Base-by-base conservation (phyloP, 495 filamentous ascomycete species). In the Trypethelium eluteriae region DNA sequence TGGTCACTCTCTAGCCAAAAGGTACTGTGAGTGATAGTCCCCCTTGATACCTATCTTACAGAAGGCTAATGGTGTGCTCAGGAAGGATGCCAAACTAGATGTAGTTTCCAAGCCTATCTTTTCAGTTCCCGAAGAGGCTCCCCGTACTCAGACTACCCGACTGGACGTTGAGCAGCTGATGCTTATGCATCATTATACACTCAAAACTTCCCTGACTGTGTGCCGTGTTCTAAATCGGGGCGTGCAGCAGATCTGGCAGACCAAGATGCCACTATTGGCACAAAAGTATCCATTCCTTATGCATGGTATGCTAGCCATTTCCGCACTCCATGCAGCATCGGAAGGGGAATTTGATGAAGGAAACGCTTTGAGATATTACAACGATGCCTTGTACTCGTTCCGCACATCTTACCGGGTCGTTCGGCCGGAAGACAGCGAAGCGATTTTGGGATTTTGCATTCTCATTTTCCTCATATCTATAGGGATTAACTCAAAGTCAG, bases 131-230 rank as follows among this genome's bases (percentile, higher is more conserved):
- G 18, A n/a, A 53, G 12, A 25, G 10, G 49, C 49, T 25, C 5
- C 9, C 49, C 2, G 18, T 16, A n/a, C 49, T 25, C 49, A 53
- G 16, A 44, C 41, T 7, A 9, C 49, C 11, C 5, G n/a, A 5
- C 11, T 53, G 5, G 18, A 53, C 18, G 18, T 18, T 18, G 49
- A 53, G 49, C 49, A 53, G 49, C 49, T 53, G n/a, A 53, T 53
- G 49, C 49, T 53, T 5, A 53, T 53, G 49, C 49, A 53, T 53
- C 49, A 18, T n/a, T 53, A 53, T 53, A 53, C n/a, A n/a, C 49
- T 16, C 5, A 53, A 53, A n/a, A 53, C 49, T n/a, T 53, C 49
- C 49, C n/a, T 53, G 16, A 14, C 49, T 5, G 11, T 53, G 11
- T 53, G 49, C n/a, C 49, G 49, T 18, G 16, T 16, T 5, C 49